These are phyloP conservation scores for Aspergillus novoparasiticus DNA, from an alignment of 2,329 filamentous ascomycete species.

Conservation along the genomic window DNA sequence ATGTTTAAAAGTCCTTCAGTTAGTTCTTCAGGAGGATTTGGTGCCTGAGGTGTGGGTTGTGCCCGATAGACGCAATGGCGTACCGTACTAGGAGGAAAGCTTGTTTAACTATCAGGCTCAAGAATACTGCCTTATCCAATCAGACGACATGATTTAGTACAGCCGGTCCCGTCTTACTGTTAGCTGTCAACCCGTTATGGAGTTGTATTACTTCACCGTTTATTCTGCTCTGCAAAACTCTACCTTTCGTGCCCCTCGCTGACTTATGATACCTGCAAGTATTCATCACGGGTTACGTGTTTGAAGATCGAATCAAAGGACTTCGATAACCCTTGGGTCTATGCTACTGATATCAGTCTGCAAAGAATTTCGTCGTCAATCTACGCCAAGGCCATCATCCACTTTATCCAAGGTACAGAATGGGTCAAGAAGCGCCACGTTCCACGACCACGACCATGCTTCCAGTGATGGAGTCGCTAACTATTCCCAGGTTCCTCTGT, in stretches of 20 bases:
- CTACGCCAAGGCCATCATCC: not conserved
- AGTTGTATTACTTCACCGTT: constrained; percentile 2
- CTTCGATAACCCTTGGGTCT: not conserved
- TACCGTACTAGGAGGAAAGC: constrained; percentile 1
- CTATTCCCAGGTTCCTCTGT: not conserved
- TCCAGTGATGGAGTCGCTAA: not conserved
- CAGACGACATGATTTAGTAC: not conserved
- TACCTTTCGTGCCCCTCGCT: not conserved
- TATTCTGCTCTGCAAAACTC: not conserved
- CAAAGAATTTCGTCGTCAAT: not conserved
- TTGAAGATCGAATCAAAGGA: not conserved
- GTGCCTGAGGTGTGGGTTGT: not conserved
- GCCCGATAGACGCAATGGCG: not conserved
- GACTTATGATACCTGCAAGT: not conserved
- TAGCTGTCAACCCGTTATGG: not conserved
- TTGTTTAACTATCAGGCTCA: constrained; percentile 3
- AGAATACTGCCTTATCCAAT: not conserved
- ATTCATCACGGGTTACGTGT: not conserved
- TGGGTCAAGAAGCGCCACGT: not conserved
- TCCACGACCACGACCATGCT: not conserved
- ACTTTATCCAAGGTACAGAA: not conserved
- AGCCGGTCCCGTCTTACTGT: not conserved
- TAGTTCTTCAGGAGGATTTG: not conserved
- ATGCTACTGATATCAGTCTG: not conserved
- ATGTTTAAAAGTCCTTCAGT: too few species aligned